These are phyloP conservation scores for Naganishia liquefaciens DNA, from an alignment of 1,284 basidiomycete species.

Conservation along the genomic window DNA sequence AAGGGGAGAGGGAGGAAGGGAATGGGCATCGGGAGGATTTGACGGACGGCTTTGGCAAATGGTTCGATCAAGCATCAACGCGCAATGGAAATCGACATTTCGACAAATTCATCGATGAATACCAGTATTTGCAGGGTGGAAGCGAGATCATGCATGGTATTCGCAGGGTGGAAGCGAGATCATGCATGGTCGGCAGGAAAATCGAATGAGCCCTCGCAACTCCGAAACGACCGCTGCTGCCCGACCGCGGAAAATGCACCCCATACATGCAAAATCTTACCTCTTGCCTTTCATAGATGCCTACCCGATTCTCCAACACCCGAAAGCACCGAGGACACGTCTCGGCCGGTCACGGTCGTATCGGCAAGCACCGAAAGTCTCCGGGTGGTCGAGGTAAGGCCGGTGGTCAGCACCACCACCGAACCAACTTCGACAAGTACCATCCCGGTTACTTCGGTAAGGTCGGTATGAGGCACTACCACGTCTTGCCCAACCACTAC, in stretches of 20 bases:
- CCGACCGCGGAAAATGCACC: background rate
- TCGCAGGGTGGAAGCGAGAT: background rate
- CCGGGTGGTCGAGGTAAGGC: conserved; percentile 99
- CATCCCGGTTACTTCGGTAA: conserved; percentile 95
- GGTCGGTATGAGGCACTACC: conserved; percentile 99
- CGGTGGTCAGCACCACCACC: conserved; percentile 99
- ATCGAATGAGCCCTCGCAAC: background rate
- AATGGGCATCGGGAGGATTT: background rate
- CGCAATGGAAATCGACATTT: background rate
- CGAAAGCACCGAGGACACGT: conserved; percentile 99
- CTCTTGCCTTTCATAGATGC: conserved; percentile 63
- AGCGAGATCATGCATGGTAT: background rate
- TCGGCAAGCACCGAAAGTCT: conserved; percentile 99
- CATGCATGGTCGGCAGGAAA: no score
- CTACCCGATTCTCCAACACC: conserved; percentile 90
- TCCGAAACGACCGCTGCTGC: background rate
- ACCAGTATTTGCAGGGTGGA: background rate
- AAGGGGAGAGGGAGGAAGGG: no score
- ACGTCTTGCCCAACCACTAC: conserved; percentile 84
- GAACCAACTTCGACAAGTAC: conserved; percentile 68
- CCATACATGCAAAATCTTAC: conserved; percentile 7
- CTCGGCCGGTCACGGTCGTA: conserved; percentile 98
- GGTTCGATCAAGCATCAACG: background rate
- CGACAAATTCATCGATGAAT: background rate
- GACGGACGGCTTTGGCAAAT: background rate